Evolutionary conservation across 2,329 filamentous ascomycete species (phyloP), one percentile per base, ranked within the genome.

Genomic region (Metarhizium guizhouense): DNA sequence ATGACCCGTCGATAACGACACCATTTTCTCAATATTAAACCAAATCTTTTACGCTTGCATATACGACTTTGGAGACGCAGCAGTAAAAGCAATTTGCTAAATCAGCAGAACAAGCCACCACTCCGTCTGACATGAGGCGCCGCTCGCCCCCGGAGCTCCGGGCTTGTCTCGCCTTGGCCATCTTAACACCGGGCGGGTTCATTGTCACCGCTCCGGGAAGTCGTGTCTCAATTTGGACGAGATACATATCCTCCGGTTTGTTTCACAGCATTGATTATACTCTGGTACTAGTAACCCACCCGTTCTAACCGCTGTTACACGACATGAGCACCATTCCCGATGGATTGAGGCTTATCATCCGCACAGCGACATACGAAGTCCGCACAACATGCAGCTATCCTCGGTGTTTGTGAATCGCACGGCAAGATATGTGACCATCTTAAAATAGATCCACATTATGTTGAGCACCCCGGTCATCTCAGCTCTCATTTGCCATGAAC

Each of bases 241-340:
- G 38, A 53, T 53, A 25, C 25, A 25, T 25, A 51, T 51, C 30
- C 38, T 47, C 51, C 47, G 32, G 20, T 40, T 38, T 14, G 47
- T 56, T 51, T 34, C 51, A 56, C 51, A 42, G 30, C 55, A 45
- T 49, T 20, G 10, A 52, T 36, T 16, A 18, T 51, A 42, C 20
- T 30, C 11, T 16, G 38, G 38, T 5, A 25, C 14, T 30, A 50
- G 16, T 51, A 18, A n/a, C 36, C 38, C 47, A 51, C 38, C 54
- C 38, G 51, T 45, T 55, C 30, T 52, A 52, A 45, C 34, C 54
- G 54, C 47, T 30, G 51, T 56, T 53, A 47, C 54, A 53, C 54
- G 47, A 38, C 54, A 45, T 43, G 30, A 25, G 30, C 30, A 36
- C 18, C 30, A 25, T 53, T 53, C 47, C 2, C 30, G 38, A 56